Conservation (phyloP, 1,284 basidiomycete species). For the Lentinus polychrous region DNA sequence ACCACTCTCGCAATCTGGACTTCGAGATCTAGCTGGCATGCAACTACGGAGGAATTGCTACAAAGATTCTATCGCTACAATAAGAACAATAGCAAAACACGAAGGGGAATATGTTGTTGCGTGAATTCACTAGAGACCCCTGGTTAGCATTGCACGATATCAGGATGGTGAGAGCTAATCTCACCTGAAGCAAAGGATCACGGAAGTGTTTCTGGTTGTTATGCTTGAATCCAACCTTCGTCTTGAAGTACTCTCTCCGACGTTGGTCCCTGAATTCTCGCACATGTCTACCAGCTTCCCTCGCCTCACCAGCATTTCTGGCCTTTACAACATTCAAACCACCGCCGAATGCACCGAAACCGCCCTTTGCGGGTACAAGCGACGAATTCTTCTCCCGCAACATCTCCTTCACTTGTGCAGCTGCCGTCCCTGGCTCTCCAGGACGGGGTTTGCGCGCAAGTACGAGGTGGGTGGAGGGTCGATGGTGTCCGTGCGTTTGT, state of each 20-base stretch:
- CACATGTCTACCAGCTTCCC: constrained; percentile 85
- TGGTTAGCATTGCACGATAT: not conserved
- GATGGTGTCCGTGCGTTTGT: constrained; percentile 76
- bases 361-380: constrained; percentile 79
- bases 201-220: constrained; percentile 91
- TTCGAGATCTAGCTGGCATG: too few relatives aligned
- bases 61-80: not conserved
- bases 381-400: constrained; percentile 77
- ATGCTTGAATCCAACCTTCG: constrained; percentile 67
- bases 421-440: constrained; percentile 45
- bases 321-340: constrained; percentile 84
- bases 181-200: constrained; percentile 32
- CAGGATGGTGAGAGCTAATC: not conserved
- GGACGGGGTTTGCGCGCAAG: constrained; percentile 17
- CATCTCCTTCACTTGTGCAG: constrained; percentile 67
- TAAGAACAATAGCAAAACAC: not conserved
- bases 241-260: constrained; percentile 79
- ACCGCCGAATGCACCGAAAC: constrained; percentile 76
- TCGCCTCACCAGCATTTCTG: constrained; percentile 91
- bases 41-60: too few relatives aligned
- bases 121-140: not conserved
- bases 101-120: not conserved
- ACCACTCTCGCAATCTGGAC: too few relatives aligned
- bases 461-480: constrained; percentile 60
- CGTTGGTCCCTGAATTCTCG: constrained; percentile 81